Base-by-base conservation (phyloP, 176 grass and related monocot species). In the Carex scoparia region DNA sequence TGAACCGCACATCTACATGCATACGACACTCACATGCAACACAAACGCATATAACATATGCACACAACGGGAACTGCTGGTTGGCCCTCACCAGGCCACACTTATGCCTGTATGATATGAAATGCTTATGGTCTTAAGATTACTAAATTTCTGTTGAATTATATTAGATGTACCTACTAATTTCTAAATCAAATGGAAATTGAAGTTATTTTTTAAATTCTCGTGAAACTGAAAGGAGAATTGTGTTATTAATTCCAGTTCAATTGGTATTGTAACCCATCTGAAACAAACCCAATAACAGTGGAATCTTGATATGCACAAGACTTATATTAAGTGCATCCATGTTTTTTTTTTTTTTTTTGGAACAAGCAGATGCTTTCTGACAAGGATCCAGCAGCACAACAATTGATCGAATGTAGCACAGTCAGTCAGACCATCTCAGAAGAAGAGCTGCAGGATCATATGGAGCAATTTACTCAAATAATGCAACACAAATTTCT, bases 401-500 rank as follows among this genome's bases (percentile, higher is more conserved):
- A 37, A 27, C 0, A 32, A 44, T 3, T 2, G 5, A 56, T 14
- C 48, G 2, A 31, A 32, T 35, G 51, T 64, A 33, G 65, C n/a
- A 54, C 85, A 18, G 86, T 37, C n/a, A 79, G 85, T 73, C 72
- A 86, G 18, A 91, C 79, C 46, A 38, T 92, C 33, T 90, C 88
- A n/a, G 49, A 31, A 3, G 91, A 94, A 66, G 95, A 93, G 78
- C 87, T 98, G 88, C 69, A 94, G 73, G 93, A 95, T 73, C 92
- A 92, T 46, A 80, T 98, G 55, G 91, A 94, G 28, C 88, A 95
- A 15, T 98, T 95, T 74, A 98, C 95, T 28, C 84, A 37, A 0
- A 70, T 93, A 89, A 98, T 98, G 95, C 93, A 98, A n/a, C 83
- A 92, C 15, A 98, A 94, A 83, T 95, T 98, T 69, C 82, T 95